phyloP scores from a whole-genome alignment of 2,329 filamentous ascomycete species.

The Tolypocladium tundrense region DNA sequence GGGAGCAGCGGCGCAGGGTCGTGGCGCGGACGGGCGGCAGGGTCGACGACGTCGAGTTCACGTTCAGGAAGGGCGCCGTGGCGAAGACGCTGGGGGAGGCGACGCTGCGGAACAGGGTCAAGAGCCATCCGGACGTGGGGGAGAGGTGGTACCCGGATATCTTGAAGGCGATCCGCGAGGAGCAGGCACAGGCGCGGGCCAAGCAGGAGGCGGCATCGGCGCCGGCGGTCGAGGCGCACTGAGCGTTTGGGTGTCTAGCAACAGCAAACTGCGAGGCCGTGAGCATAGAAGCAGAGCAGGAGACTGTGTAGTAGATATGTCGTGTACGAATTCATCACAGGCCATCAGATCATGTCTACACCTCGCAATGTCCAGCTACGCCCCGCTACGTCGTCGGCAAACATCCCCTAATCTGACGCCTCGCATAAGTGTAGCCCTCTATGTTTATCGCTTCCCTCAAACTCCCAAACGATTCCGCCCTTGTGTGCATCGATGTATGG shows the following conservation, averaged over 20 bases:
- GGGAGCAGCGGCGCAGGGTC: slow-evolving; percentile 49
- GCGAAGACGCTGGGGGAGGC: slow-evolving; percentile 68
- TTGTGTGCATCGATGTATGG: neutral
- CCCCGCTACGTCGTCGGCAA: neutral
- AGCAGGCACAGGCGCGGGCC: slow-evolving; percentile 35
- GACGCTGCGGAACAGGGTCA: slow-evolving; percentile 72
- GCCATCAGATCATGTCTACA: slow-evolving; percentile 6
- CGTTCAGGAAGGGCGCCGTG: slow-evolving; percentile 60
- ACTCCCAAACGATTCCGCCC: neutral
- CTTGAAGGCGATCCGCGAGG: slow-evolving; percentile 44
- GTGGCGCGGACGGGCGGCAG: slow-evolving; percentile 45
- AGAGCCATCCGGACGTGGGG: slow-evolving; percentile 80
- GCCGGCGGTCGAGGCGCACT: slow-evolving; percentile 22
- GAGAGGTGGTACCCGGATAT: slow-evolving; percentile 69
- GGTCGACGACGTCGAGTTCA: slow-evolving; percentile 75
- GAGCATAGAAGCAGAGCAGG: neutral
- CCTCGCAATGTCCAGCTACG: slow-evolving; percentile 9
- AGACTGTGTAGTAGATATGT: neutral
- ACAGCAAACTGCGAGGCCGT: neutral
- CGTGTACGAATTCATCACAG: slow-evolving; percentile 4
- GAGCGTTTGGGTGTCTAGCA: neutral
- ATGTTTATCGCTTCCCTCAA: slow-evolving; percentile 1
- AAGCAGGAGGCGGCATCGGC: slow-evolving; percentile 14
- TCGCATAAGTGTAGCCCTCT: neutral
- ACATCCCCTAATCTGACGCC: neutral